These are phyloP conservation scores for Aspergillus nanangensis DNA, from an alignment of 495 filamentous ascomycete species.

Conservation along the genomic window DNA sequence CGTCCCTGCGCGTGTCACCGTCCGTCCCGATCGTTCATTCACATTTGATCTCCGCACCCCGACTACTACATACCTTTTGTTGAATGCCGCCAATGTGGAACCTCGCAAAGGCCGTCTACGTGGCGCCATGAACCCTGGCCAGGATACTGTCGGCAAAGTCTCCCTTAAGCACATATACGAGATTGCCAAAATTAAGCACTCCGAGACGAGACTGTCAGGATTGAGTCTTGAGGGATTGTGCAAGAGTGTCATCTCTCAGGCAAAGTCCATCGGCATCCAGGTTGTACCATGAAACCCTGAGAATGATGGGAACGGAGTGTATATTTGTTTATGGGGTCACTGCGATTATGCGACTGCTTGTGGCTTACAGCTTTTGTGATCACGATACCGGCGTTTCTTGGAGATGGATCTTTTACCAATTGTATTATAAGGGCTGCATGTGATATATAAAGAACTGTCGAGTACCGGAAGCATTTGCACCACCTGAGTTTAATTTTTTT, in stretches of 20 bases:
- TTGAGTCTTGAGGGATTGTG: slow-evolving; percentile 76
- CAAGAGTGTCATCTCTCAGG: slow-evolving; percentile 80
- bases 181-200: slow-evolving; percentile 94
- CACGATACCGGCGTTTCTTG: slow-evolving; percentile 19
- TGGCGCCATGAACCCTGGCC: slow-evolving; percentile 73
- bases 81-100: slow-evolving; percentile 75
- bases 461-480: slow-evolving; percentile 10
- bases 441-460: slow-evolving; percentile 18
- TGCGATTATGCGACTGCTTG: slow-evolving; percentile 6
- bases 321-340: slow-evolving; percentile 8
- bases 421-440: slow-evolving; percentile 24
- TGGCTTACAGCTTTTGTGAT: slow-evolving; percentile 9
- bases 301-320: slow-evolving; percentile 8
- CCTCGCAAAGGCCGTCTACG: slow-evolving; percentile 72
- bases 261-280: slow-evolving; percentile 81
- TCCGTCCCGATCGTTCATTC: slow-evolving; percentile 91
- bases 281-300: slow-evolving; percentile 59
- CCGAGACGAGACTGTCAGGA: slow-evolving; percentile 76
- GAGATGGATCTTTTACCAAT: slow-evolving; percentile 14
- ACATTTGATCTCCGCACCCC: slow-evolving; percentile 91
- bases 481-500: slow-evolving; percentile 1
- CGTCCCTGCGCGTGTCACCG: slow-evolving; percentile 83
- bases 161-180: slow-evolving; percentile 96
- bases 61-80: slow-evolving; percentile 80
- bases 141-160: slow-evolving; percentile 73